Percentiles rank a stretch among this genome's conserved stretches.
phyloP scores from a whole-genome alignment of 139 green algal species.

The Spirogloea muscicola region DNA sequence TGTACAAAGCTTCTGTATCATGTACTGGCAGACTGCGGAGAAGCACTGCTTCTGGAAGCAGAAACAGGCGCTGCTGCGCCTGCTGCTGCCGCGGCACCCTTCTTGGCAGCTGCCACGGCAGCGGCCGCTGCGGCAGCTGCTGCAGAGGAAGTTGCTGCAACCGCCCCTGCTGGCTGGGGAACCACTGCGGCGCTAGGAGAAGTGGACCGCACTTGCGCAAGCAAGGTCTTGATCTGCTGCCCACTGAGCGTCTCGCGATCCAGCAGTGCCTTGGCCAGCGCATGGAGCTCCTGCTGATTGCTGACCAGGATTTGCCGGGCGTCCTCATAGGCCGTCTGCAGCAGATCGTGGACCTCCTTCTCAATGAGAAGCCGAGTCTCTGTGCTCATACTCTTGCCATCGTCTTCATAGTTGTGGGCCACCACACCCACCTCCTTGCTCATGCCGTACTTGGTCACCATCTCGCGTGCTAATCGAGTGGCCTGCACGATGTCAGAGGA shows the following conservation, averaged over 20 bases:
- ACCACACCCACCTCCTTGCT: conserved; percentile 52
- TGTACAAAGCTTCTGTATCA: too few species aligned
- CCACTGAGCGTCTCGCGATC: conserved; percentile 79
- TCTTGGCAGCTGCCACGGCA: too few species aligned
- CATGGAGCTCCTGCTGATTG: conserved; percentile 84
- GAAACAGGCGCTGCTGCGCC: neutral
- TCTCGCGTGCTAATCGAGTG: conserved; percentile 60
- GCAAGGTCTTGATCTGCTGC: conserved; percentile 52
- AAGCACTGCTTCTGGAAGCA: neutral
- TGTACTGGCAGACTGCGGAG: too few species aligned
- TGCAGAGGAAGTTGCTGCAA: too few species aligned
- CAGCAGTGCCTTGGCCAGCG: conserved; percentile 75
- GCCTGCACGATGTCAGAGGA: conserved; percentile 77
- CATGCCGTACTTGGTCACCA: conserved; percentile 63
- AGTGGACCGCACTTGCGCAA: conserved; percentile 3
- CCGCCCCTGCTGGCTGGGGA: too few species aligned
- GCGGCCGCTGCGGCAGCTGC: too few species aligned
- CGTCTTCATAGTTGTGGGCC: conserved; percentile 80
- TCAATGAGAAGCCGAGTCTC: conserved; percentile 88
- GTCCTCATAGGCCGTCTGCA: conserved; percentile 75
- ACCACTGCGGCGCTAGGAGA: too few species aligned
- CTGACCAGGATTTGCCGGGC: conserved; percentile 63
- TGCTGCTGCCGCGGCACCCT: neutral
- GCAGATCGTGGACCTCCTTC: conserved; percentile 75
- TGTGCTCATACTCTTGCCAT: conserved; percentile 60